Evolutionary conservation across 371 early-diverging fungal species (phyloP).

Genomic region (Mortierella sp.): DNA sequence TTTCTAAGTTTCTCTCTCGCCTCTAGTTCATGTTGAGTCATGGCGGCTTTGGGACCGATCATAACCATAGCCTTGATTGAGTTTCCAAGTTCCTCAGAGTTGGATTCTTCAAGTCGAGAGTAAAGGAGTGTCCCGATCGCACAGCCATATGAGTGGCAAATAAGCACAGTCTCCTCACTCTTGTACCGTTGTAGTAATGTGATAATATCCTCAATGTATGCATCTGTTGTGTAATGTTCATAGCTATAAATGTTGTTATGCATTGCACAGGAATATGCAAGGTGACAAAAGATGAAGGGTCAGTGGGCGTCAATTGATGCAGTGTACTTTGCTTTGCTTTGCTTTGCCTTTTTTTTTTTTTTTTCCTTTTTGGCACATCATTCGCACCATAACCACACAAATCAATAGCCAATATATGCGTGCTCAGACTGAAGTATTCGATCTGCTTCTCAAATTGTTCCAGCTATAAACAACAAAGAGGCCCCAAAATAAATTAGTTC

Average conservation of each 20-base stretch:
- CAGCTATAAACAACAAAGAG: conserved; percentile 55
- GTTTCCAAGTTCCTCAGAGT: conserved; percentile 14
- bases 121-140: conserved; percentile 69
- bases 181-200: conserved; percentile 69
- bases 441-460: conserved; percentile 78
- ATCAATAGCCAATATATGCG: conserved; percentile 78
- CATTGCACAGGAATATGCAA: not conserved
- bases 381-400: conserved; percentile 77
- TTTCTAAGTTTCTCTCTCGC: conserved; percentile 56
- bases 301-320: not conserved
- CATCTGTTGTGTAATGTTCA: conserved; percentile 68
- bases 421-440: conserved; percentile 74
- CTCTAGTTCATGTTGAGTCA: conserved; percentile 61
- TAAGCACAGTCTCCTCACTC: conserved; percentile 69
- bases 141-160: conserved; percentile 82
- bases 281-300: not conserved
- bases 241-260: conserved; percentile 57
- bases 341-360: not conserved
- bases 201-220: conserved; percentile 67
- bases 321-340: not conserved
- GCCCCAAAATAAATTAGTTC: not conserved
- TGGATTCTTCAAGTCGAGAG: conserved; percentile 29
- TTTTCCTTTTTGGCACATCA: conserved; percentile 65
- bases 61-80: conserved; percentile 69
- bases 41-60: conserved; percentile 71